Percentiles rank a stretch among this genome's conserved stretches.
Evolutionary conservation across 225 moss, liverwort and hornwort genomes (phyloP).

Genomic region (Marchantia polymorpha): DNA sequence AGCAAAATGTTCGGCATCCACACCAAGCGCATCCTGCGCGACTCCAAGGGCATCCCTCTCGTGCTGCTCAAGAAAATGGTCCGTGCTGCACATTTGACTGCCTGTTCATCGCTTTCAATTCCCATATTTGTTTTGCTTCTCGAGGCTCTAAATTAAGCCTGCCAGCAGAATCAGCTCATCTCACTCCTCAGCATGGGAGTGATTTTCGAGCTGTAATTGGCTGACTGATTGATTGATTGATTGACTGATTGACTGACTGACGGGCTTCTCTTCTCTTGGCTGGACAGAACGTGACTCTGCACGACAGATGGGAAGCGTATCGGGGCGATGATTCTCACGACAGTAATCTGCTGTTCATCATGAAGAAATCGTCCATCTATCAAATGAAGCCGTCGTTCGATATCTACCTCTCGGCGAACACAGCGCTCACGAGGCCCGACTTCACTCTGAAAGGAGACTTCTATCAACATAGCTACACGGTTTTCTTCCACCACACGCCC

Average conservation of each 20-base stretch:
- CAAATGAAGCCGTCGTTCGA: constrained; percentile 27
- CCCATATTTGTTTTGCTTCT: not conserved
- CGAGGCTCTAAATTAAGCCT: no score
- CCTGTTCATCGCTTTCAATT: not conserved
- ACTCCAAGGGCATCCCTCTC: constrained; percentile 25
- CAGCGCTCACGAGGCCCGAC: constrained; percentile 13
- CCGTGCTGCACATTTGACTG: not conserved
- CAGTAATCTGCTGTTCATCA: constrained; percentile 25
- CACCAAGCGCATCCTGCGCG: constrained; percentile 24
- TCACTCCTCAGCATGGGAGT: not conserved
- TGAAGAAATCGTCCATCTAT: constrained; percentile 25
- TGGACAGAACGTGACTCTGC: constrained; percentile 29
- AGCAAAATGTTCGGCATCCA: constrained; percentile 25
- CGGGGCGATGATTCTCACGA: constrained; percentile 27
- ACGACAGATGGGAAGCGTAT: constrained; percentile 33
- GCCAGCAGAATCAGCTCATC: not conserved
- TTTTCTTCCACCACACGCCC: constrained; percentile 20
- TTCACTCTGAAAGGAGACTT: constrained; percentile 31
- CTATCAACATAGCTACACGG: constrained; percentile 17
- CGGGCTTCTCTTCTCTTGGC: not conserved
- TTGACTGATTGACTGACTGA: no score
- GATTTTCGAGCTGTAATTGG: not conserved
- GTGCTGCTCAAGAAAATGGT: constrained; percentile 37
- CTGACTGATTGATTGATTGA: no score
- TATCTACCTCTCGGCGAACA: constrained; percentile 24